Percentiles rank a stretch among this genome's conserved stretches.
These are phyloP conservation scores for Brassica napus DNA, from an alignment of 345 rosid species.

Conservation along the genomic window DNA sequence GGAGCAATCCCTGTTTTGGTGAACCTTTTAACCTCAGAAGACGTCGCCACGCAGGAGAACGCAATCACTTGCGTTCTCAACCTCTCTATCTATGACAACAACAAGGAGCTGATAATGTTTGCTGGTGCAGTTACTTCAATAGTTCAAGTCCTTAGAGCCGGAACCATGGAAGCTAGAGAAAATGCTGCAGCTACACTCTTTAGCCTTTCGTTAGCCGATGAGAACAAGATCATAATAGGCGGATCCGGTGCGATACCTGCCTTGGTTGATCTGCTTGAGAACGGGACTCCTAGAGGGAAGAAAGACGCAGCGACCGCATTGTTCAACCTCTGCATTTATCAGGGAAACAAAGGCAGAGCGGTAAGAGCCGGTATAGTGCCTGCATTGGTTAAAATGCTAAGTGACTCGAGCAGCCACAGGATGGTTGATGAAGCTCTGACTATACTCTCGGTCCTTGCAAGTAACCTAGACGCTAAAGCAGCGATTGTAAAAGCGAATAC, in stretches of 20 bases:
- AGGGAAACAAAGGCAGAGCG: slow-evolving; percentile 81
- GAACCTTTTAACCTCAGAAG: slow-evolving; percentile 34
- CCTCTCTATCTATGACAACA: slow-evolving; percentile 41
- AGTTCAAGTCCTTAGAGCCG: slow-evolving; percentile 41
- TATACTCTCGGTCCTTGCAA: slow-evolving; percentile 41
- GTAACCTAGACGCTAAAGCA: slow-evolving; percentile 38
- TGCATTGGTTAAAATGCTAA: slow-evolving; percentile 65
- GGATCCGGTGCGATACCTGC: slow-evolving; percentile 56
- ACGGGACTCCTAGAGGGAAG: slow-evolving; percentile 53
- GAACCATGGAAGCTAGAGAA: slow-evolving; percentile 43
- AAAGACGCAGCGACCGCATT: slow-evolving; percentile 72
- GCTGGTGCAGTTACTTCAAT: slow-evolving; percentile 41
- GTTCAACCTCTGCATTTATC: slow-evolving; percentile 70
- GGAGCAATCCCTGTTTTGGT: slow-evolving; percentile 56
- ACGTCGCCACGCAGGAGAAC: slow-evolving; percentile 36
- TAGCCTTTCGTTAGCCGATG: slow-evolving; percentile 53
- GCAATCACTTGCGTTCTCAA: slow-evolving; percentile 42
- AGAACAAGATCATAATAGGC: slow-evolving; percentile 56
- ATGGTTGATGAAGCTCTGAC: slow-evolving; percentile 50
- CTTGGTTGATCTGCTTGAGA: slow-evolving; percentile 52
- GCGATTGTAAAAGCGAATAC: slow-evolving; percentile 42
- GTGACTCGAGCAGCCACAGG: slow-evolving; percentile 35
- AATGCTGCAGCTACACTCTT: slow-evolving; percentile 55
- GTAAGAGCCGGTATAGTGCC: slow-evolving; percentile 80
- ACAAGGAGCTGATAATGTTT: slow-evolving; percentile 42